A percentile compares a stretch with the other conserved stretches of the same genome.
Evolutionary conservation across 768 basidiomycete genomes (phyloP).

Genomic region (Pleurotus platypus): DNA sequence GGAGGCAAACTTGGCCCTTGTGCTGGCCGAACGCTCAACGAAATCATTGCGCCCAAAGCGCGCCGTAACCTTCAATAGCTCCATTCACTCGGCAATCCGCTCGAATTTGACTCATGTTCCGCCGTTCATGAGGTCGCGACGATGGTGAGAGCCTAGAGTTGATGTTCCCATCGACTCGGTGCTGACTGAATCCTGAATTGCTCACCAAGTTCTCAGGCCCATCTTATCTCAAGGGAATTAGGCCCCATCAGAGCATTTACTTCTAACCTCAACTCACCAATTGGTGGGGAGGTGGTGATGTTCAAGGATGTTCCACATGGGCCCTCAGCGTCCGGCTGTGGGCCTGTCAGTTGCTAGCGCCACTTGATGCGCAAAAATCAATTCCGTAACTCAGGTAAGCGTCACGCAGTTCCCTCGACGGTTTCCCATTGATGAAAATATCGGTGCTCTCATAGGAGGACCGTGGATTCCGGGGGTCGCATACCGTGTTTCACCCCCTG

Average conservation of each 20-base stretch:
- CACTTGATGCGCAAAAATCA: conserved; percentile 1
- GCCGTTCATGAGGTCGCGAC: too few relatives aligned
- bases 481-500: conserved; percentile 1
- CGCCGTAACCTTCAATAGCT: too few relatives aligned
- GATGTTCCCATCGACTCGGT: too few relatives aligned
- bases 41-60: too few relatives aligned
- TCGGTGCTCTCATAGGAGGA: conserved; percentile 2
- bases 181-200: too few relatives aligned
- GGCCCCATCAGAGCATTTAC: neutral
- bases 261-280: neutral
- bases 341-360: neutral
- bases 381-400: neutral
- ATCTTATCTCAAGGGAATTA: neutral
- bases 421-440: conserved; percentile 3
- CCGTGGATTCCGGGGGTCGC: neutral
- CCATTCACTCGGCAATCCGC: too few relatives aligned
- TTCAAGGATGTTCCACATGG: conserved; percentile 1
- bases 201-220: too few relatives aligned
- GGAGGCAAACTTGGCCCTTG: too few relatives aligned
- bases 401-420: conserved; percentile 2
- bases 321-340: neutral
- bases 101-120: too few relatives aligned
- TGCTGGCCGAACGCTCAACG: too few relatives aligned
- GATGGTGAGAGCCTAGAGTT: too few relatives aligned
- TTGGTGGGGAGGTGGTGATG: neutral